Conservation (phyloP, 805 yeast species). For the Yamadazyma nakazawae region DNA sequence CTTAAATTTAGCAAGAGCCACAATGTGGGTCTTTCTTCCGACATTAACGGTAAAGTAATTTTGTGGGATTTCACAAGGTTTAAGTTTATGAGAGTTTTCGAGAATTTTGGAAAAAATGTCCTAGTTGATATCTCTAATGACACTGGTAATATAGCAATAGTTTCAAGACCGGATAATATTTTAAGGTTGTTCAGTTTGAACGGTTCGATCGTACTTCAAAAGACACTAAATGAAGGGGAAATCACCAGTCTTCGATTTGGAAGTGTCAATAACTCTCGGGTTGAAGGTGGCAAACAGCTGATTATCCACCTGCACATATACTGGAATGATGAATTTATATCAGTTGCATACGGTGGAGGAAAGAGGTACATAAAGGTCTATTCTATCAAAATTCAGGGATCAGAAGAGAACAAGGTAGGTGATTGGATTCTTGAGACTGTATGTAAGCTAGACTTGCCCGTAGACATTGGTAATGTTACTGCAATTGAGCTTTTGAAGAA, state of each 20-base stretch:
- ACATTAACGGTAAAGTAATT: slow-evolving; percentile 50
- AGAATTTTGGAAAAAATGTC: slow-evolving; percentile 15
- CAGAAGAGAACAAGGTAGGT: slow-evolving; percentile 8
- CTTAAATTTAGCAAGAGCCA: slow-evolving; percentile 50
- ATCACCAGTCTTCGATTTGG: slow-evolving; percentile 28
- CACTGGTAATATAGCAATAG: slow-evolving; percentile 49
- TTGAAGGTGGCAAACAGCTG: slow-evolving; percentile 22
- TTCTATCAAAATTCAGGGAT: slow-evolving; percentile 1
- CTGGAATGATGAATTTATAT: slow-evolving; percentile 36
- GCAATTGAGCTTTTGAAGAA: slow-evolving; percentile 27
- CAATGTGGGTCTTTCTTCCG: slow-evolving; percentile 54
- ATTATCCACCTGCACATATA: slow-evolving; percentile 26
- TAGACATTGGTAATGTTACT: slow-evolving; percentile 18
- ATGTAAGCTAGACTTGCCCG: slow-evolving; percentile 1
- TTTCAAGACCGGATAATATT: slow-evolving; percentile 13
- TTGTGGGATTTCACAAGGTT: slow-evolving; percentile 64
- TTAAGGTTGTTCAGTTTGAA: slow-evolving; percentile 49
- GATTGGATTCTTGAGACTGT: slow-evolving; percentile 12
- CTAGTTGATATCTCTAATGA: slow-evolving; percentile 49
- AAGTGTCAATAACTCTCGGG: slow-evolving; percentile 24
- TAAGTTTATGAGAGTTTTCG: slow-evolving; percentile 44
- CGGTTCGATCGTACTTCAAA: slow-evolving; percentile 41
- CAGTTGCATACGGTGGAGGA: slow-evolving; percentile 11
- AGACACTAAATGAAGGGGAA: slow-evolving; percentile 14
- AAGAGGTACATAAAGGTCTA: slow-evolving; percentile 2